Evolutionary conservation across 805 yeast genomes (phyloP).

Genomic region (Priceomyces castillae): DNA sequence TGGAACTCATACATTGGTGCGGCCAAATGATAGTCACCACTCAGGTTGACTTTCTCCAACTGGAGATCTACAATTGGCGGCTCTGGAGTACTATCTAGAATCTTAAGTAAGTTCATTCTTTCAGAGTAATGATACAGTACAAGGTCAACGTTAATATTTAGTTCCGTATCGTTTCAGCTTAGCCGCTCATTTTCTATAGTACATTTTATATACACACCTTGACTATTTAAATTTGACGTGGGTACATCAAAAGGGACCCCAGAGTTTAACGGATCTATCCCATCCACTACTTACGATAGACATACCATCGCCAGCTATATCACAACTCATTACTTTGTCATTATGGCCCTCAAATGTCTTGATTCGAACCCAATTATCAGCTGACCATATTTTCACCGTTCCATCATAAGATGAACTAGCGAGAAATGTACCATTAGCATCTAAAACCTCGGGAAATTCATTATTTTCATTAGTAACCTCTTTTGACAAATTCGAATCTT

Average conservation of each 20-base stretch:
- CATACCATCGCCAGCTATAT: slow-evolving; percentile 43
- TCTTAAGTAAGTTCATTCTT: slow-evolving; percentile 68
- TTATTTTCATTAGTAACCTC: slow-evolving; percentile 29
- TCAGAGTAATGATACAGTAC: not conserved
- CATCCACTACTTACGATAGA: slow-evolving; percentile 68
- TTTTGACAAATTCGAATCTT: slow-evolving; percentile 13
- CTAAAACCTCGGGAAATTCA: slow-evolving; percentile 26
- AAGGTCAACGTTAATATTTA: not conserved
- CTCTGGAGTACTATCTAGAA: slow-evolving; percentile 80
- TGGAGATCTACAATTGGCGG: slow-evolving; percentile 65
- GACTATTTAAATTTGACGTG: not conserved
- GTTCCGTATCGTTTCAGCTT: not conserved
- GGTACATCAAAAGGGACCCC: slow-evolving; percentile 31
- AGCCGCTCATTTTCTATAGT: not conserved
- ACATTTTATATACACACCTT: not conserved
- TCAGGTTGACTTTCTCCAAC: slow-evolving; percentile 43
- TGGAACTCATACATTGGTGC: slow-evolving; percentile 86
- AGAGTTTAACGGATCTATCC: slow-evolving; percentile 76
- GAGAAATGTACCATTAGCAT: slow-evolving; percentile 46
- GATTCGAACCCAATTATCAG: slow-evolving; percentile 66
- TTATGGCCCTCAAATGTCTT: slow-evolving; percentile 51
- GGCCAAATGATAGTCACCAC: slow-evolving; percentile 72
- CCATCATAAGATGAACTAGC: slow-evolving; percentile 73
- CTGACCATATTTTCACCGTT: slow-evolving; percentile 53
- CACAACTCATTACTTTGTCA: slow-evolving; percentile 74